A percentile compares a stretch with the other conserved stretches of the same genome.
Conservation (phyloP, 495 filamentous ascomycete genomes). For the Neurospora sp. region DNA sequence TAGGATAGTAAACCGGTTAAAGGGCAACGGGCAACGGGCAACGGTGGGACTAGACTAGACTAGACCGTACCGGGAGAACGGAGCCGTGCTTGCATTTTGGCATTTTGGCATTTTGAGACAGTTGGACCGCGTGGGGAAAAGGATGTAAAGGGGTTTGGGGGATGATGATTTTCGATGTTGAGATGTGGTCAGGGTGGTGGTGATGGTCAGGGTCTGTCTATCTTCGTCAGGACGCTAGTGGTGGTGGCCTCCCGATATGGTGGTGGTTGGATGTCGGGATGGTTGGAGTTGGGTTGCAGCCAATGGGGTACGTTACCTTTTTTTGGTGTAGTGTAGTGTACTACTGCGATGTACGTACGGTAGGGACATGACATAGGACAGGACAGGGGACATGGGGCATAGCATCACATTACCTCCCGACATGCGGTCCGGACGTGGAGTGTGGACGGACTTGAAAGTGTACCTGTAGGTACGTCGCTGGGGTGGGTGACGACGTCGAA, state of each 20-base stretch:
- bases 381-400: too few relatives aligned
- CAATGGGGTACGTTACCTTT: neutral
- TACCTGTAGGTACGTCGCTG: neutral
- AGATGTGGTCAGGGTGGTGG: neutral
- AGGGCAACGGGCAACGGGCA: neutral
- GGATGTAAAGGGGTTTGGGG: neutral
- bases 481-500: neutral
- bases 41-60: neutral
- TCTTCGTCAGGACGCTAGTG: too few relatives aligned
- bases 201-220: neutral
- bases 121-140: neutral
- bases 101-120: neutral
- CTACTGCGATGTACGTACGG: neutral
- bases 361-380: neutral
- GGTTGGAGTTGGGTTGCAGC: neutral
- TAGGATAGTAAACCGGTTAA: neutral
- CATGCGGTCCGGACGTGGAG: neutral
- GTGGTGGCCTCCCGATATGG: neutral
- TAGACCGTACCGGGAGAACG: neutral
- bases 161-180: neutral
- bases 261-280: neutral
- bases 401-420: neutral
- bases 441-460: neutral
- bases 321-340: neutral
- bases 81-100: neutral